Evolutionary conservation across 768 basidiomycete species (phyloP).

Genomic region (Tephrocybe sp.): DNA sequence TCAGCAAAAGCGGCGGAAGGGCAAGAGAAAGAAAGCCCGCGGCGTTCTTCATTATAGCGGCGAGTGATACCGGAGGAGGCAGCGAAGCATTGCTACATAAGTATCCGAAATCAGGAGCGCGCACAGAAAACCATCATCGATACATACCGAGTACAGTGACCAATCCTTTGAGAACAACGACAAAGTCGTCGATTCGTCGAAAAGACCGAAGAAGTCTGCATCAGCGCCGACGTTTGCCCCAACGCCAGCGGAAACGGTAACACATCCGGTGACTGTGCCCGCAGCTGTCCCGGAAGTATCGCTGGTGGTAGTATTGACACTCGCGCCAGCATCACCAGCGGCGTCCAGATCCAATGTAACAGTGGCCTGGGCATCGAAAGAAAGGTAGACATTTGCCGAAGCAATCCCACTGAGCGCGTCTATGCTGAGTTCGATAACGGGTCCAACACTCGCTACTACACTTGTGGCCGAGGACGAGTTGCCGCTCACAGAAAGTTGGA

Average conservation of each 20-base stretch:
- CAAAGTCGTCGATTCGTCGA: constrained; percentile 22
- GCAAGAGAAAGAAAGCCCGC: too few species aligned
- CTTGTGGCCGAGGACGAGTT: constrained; percentile 25
- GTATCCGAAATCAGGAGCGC: too few species aligned
- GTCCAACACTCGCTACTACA: constrained; percentile 36
- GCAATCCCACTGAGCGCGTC: constrained; percentile 27
- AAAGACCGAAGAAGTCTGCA: constrained; percentile 29
- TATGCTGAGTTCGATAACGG: constrained; percentile 34
- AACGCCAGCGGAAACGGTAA: constrained; percentile 30
- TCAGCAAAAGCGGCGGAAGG: too few species aligned
- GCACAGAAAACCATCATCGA: too few species aligned
- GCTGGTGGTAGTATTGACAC: too few species aligned
- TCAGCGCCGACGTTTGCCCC: constrained; percentile 32
- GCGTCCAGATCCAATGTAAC: background rate
- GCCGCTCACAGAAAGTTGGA: constrained; percentile 33
- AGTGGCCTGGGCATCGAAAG: constrained; percentile 22
- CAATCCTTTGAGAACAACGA: too few species aligned
- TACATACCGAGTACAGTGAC: too few species aligned
- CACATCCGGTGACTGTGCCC: too few species aligned
- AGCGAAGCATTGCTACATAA: too few species aligned
- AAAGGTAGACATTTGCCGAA: constrained; percentile 28
- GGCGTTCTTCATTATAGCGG: too few species aligned
- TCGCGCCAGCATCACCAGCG: background rate
- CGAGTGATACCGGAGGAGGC: too few species aligned
- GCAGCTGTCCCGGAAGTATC: too few species aligned